Evolutionary conservation across 768 basidiomycete genomes (phyloP), one percentile per base, ranked within the genome.

Genomic region (Collybia sordida): DNA sequence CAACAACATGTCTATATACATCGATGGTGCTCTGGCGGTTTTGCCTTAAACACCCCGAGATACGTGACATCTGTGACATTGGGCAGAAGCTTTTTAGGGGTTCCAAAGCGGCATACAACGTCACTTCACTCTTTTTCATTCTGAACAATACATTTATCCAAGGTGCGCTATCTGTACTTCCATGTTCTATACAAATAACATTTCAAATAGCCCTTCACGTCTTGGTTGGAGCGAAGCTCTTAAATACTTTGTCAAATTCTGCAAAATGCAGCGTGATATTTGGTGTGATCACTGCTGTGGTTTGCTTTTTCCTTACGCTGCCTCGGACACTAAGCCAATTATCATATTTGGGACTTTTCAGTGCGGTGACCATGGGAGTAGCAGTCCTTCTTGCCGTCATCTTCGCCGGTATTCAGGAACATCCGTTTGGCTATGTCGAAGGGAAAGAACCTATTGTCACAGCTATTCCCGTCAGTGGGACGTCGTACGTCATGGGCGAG

Each of bases 121-220:
- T 72, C 25, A 80, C 79, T 1, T 74, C 72, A 3, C 62, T 78
- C 24, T 77, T 82, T 65, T 75, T 82, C 59, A 63, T 81, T 41
- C 60, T 78, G 38, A 82, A 82, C 64, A 82, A 80, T 59, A 76
- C 75, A 15, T 79, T 79, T 64, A 79, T 78, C 35, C 75, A 77
- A 70, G 78, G 76, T 66, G n/a, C 12, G 15, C n/a, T 15, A 21
- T 4, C 34, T n/a, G 24, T 23, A 35, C 5, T 19, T 35, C 18
- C 7, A 15, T 23, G 12, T 2, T 23, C 45, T 23, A 12, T 4
- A 23, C 22, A 11, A 45, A 25, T 18, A 5, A 14, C 34, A 2
- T 3, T 11, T 36, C 19, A 1, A 4, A 27, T 45, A 74, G 73
- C 68, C 2, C 64, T 78, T 17, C 74, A 76, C 48, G 71, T 72